Evolutionary conservation across 1,284 basidiomycete genomes (phyloP), one percentile per base, ranked within the genome.

Genomic region (Austroboletus novae-zelandiae): DNA sequence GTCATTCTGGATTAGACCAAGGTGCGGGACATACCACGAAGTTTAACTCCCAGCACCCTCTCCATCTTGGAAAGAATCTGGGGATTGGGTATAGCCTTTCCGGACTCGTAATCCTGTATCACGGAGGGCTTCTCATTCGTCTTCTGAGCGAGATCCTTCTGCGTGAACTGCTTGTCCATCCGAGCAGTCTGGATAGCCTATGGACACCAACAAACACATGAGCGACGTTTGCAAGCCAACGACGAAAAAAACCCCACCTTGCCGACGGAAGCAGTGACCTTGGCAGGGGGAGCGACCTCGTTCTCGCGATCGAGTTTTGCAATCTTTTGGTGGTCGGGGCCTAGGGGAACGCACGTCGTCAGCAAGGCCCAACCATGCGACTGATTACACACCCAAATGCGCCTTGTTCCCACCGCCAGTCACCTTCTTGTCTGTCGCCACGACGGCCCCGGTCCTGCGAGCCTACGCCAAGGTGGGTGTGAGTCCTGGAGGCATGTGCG

Each of bases 281-380:
- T 97, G 57, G 89, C 68, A 40, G 96, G 97, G 9, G 97, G 94
- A 9, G 94, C 91, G 20, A 98, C 95, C 64, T 98, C 96, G 72
- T 98, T 97, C 62, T 97, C 92, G 51, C 91, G 84, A 72, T 95
- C 94, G 41, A 97, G 85, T 68, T 95, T 95, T 34, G 91, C 94
- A 67, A 96, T 94, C 54, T 83, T 83, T 70, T 94, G 91, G 74
- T 97, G 93, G 74, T 98, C 94, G 56, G 91, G 90, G 40, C 89
- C 91, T 91, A 54, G 14, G 8, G 25, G 10, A 20, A 17, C 17
- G 6, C 5, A 39, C 9, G 7, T 10, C 8, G 52, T 40, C 34
- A 44, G 27, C 9, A 23, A 45, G 51, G 29, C n/a, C 11, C 31
- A 54, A 42, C 11, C 6, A 35, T 30, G 32, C 43, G 25, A 32